Base-by-base conservation (phyloP, 805 yeast genomes). In the Saccharomyces jurei region DNA sequence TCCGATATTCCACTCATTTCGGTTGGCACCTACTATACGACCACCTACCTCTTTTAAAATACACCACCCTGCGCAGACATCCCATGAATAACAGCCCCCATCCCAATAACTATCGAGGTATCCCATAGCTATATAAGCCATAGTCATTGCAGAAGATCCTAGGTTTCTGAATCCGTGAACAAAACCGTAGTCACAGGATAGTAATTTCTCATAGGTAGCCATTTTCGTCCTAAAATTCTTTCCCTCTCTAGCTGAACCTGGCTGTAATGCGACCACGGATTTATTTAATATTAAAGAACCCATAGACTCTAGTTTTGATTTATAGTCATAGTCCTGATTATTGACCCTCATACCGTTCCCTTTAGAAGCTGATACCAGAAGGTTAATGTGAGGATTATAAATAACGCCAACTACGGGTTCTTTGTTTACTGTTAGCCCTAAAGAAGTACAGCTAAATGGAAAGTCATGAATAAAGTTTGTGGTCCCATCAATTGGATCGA, bases 191-290 rank as follows among this genome's bases (percentile, higher is more conserved):
- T 94, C 98, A 64, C 81, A 89, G 61, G 90, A 84, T 52, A 92
- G 71, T 61, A 87, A 84, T 62, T 88, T 91, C 47, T 91, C 80
- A 66, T 89, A 96, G 0, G 95, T 96, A 48, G 87, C 70, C 56
- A 75, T 79, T 22, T 92, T 77, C 54, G 82, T 76, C 94, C 96
- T 88, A 63, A 94, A 90, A 59, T 88, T 84, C 46, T 81, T 77
- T 4, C 97, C 97, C 0, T 96, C 96, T 49, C 88, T 80, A 17
- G 94, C 89, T 69, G 97, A 91, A 50, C 94, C 76, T 52, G 88
- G 81, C 67, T 92, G 98, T 51, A 91, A 77, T 67, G 94, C 98
- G 30, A 92, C 95, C 56, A 86, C 86, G 1, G 96, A 86, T 64
- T 96, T 78, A 63, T 92, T 80, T 53, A 92, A 81, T 0, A 95